These are phyloP conservation scores for Fusarium sp. DNA, from an alignment of 2,329 filamentous ascomycete species.

Conservation along the genomic window DNA sequence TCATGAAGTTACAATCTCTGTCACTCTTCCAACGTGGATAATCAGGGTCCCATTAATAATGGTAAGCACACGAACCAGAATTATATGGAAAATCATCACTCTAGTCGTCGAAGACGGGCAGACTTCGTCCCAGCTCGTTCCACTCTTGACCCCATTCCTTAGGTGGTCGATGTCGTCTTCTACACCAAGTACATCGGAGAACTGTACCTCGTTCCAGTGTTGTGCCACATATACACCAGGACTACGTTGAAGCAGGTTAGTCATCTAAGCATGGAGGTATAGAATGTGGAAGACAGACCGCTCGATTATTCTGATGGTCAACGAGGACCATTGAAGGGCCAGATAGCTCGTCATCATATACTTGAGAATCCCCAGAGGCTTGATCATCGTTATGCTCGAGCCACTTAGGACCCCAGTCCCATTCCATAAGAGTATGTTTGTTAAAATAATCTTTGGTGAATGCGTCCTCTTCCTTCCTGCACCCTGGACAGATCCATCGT, in stretches of 20 bases:
- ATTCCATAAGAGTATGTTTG: background rate
- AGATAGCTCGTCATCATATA: background rate
- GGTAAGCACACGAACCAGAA: fast-evolving
- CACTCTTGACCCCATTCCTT: constrained; percentile 12
- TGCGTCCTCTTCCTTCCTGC: background rate
- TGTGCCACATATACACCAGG: constrained; percentile 32
- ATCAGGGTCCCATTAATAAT: constrained; percentile 1
- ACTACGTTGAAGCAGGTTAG: background rate
- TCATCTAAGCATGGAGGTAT: background rate
- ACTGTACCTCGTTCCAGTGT: background rate
- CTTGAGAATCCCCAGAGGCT: background rate
- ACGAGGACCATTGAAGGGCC: constrained; percentile 6
- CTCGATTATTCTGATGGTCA: constrained; percentile 7
- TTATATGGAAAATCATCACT: fast-evolving
- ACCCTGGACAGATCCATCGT: constrained; percentile 25
- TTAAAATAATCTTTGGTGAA: background rate
- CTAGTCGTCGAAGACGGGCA: constrained; percentile 31
- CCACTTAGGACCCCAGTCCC: constrained; percentile 2
- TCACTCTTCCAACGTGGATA: constrained; percentile 26
- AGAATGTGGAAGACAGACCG: background rate
- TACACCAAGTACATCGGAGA: constrained; percentile 30
- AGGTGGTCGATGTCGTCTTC: constrained; percentile 17
- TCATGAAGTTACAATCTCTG: background rate
- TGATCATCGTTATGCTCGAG: background rate
- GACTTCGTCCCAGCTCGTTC: background rate